Conservation (phyloP, 176 grass and related monocot species). For the Rhipidocladum racemiflorum region DNA sequence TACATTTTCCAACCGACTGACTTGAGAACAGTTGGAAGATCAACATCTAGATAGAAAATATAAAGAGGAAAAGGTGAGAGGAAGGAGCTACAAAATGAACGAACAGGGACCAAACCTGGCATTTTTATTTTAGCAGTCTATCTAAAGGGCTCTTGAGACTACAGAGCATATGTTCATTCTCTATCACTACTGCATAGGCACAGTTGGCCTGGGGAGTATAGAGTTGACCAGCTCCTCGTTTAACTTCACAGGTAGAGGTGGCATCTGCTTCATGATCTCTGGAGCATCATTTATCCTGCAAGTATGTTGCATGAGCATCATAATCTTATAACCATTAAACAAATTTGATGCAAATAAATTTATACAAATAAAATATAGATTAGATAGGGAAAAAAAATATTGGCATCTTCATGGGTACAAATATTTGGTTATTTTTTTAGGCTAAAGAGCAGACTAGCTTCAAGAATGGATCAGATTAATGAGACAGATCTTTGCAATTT, state of each 20-base stretch:
- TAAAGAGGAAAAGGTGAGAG: background rate
- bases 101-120: constrained; percentile 38
- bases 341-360: background rate
- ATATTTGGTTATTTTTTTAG: background rate
- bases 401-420: background rate
- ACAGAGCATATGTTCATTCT: constrained; percentile 11
- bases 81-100: constrained; percentile 41
- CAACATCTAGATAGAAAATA: constrained; percentile 24
- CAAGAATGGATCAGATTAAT: background rate
- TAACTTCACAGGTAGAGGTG: constrained; percentile 82
- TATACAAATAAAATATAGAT: background rate
- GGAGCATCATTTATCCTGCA: constrained; percentile 90
- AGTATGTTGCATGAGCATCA: constrained; percentile 7
- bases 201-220: constrained; percentile 69
- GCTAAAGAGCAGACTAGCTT: background rate
- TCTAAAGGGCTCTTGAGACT: constrained; percentile 44
- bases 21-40: constrained; percentile 14
- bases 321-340: background rate
- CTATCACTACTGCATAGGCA: constrained; percentile 69
- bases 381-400: background rate
- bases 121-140: constrained; percentile 51
- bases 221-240: constrained; percentile 94
- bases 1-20: constrained; percentile 28
- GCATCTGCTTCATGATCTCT: constrained; percentile 99
- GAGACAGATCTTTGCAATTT: background rate